Conservation (phyloP, 495 filamentous ascomycete species). For the Penicillium cosmopolitanum region DNA sequence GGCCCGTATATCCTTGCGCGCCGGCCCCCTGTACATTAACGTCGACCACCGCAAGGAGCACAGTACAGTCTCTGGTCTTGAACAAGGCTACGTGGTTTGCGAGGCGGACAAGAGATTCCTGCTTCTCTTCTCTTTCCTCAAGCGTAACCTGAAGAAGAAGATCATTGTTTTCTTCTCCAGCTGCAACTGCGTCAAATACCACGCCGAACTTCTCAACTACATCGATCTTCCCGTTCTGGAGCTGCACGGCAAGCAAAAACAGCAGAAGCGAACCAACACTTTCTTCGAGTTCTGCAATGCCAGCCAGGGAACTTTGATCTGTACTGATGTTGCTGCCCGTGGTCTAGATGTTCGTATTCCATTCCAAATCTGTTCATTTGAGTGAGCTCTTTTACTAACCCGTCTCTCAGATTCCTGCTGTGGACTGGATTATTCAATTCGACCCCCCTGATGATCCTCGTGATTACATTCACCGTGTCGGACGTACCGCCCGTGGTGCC, state of each 20-base stretch:
- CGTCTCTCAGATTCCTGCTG: constrained; percentile 70
- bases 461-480: constrained; percentile 97
- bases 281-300: constrained; percentile 99
- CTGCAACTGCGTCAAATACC: constrained; percentile 93
- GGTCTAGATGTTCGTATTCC: constrained; percentile 74
- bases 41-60: constrained; percentile 80
- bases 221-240: constrained; percentile 86
- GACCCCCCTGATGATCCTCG: constrained; percentile 90
- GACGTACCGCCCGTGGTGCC: constrained; percentile 87
- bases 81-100: constrained; percentile 94
- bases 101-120: constrained; percentile 93
- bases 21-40: constrained; percentile 95
- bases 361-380: not conserved
- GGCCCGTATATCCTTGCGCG: constrained; percentile 87
- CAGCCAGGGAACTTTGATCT: constrained; percentile 84
- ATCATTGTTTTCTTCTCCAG: constrained; percentile 96
- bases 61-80: constrained; percentile 86
- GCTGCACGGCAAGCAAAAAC: constrained; percentile 92
- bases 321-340: constrained; percentile 94
- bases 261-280: constrained; percentile 94
- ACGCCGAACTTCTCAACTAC: constrained; percentile 91
- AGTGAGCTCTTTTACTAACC: constrained; percentile 10
- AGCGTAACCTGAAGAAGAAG: constrained; percentile 89
- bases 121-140: constrained; percentile 93
- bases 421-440: constrained; percentile 96